A percentile compares a stretch with the other conserved stretches of the same genome.
phyloP scores from a whole-genome alignment of 257 asterid species.

The Przewalskia tangutica region DNA sequence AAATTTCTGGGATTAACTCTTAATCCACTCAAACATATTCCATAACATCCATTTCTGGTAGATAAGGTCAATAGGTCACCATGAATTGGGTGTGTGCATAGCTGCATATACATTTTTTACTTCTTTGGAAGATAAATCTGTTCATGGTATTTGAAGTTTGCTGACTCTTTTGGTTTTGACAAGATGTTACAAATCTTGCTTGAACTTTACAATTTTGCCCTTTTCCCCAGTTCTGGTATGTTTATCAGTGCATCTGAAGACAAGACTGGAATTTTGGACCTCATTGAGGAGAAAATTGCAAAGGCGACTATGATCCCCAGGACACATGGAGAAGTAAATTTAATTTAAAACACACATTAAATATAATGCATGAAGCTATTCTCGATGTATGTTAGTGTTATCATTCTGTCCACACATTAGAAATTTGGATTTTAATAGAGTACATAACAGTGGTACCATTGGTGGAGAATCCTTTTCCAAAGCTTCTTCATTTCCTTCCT shows the following conservation, averaged over 20 bases:
- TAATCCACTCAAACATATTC: background rate
- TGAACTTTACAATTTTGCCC: background rate
- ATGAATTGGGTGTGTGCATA: background rate
- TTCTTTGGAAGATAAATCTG: background rate
- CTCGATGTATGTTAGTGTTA: background rate
- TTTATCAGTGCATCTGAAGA: conserved; percentile 81
- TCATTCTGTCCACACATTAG: background rate
- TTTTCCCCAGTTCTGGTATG: conserved; percentile 65
- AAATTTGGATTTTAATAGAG: background rate
- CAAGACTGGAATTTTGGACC: conserved; percentile 55
- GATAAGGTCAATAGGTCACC: background rate
- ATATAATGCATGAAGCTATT: background rate
- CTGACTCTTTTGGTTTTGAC: background rate
- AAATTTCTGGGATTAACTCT: background rate
- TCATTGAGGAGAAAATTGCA: conserved; percentile 71
- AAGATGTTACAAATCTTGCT: background rate
- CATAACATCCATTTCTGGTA: background rate
- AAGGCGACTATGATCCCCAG: conserved; percentile 70
- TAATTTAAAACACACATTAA: background rate
- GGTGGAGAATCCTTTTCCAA: background rate
- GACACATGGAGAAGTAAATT: conserved; percentile 71
- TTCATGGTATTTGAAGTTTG: background rate
- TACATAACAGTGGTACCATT: background rate
- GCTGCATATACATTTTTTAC: background rate
- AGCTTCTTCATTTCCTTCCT: background rate